Evolutionary conservation across 371 early-diverging fungal species (phyloP), one percentile per base, ranked within the genome.

Genomic region (Encephalitozoon intestinalis): DNA sequence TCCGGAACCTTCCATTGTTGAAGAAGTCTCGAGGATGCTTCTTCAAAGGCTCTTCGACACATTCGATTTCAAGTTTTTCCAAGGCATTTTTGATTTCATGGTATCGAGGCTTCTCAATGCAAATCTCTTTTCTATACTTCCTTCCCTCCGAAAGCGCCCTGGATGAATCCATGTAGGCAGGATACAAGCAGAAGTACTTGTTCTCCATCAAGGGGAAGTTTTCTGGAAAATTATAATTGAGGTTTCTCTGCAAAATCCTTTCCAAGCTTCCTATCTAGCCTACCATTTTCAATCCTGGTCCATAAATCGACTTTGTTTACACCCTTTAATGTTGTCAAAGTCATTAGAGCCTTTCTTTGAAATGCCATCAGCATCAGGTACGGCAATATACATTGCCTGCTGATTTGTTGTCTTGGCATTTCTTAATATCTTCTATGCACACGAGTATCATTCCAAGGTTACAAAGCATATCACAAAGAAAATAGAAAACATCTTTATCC

Each of bases 181-280:
- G 80, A 77, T 80, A 80, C 25, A 80, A 11, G 26, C 64, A 54
- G 39, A 77, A 80, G 53, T 40, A 64, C 34, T 76, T 40, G 23
- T 2, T 31, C 28, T 66, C 70, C 74, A 74, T 66, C 37, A 34
- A 37, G 58, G 37, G 58, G 58, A 37, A 18, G 11, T 37, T 37
- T 58, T 18, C 25, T 12, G 34, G 34, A 58, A 58, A 58, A 58
- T 34, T 34, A 34, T 58, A 58, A 34, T 34, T 5, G 18, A 18
- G 15, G 18, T n/a, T n/a, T n/a, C n/a, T n/a, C n/a, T n/a, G n/a
- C n/a, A n/a, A n/a, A n/a, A n/a, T n/a, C n/a, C n/a, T n/a, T n/a
- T n/a, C n/a, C n/a, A n/a, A n/a, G n/a, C n/a, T n/a, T n/a, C n/a
- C n/a, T 18, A 46, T 2, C n/a, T 15, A 15, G 43, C 43, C 43